Conservation (phyloP, 2,329 filamentous ascomycete species). For the Alternaria ventricosa region DNA sequence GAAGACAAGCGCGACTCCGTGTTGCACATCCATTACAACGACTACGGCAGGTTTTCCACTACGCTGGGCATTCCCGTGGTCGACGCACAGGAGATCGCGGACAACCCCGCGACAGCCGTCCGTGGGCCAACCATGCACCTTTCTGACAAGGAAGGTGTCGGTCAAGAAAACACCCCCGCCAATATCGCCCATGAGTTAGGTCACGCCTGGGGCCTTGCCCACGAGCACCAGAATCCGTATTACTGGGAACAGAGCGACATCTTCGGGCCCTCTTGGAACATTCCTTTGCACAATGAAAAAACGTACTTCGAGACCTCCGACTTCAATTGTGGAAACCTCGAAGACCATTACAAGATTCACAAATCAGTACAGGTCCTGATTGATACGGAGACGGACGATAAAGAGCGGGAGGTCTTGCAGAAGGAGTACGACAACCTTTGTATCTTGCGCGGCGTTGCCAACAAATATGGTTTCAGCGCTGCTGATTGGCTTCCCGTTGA, state of each 20-base stretch:
- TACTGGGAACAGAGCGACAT: background rate
- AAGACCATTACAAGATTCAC: background rate
- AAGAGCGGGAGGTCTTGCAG: background rate
- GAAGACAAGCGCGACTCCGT: background rate
- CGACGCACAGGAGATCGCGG: background rate
- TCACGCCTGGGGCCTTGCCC: background rate
- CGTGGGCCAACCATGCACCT: background rate
- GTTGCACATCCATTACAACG: background rate
- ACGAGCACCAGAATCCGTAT: background rate
- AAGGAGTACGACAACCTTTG: background rate
- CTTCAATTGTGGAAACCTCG: background rate
- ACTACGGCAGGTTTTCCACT: background rate
- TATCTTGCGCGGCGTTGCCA: background rate
- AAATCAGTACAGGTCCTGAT: background rate
- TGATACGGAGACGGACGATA: background rate
- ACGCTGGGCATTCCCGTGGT: background rate
- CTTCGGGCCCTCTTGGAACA: background rate
- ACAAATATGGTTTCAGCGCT: background rate
- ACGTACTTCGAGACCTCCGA: background rate
- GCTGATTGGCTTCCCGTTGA: background rate
- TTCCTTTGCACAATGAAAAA: background rate
- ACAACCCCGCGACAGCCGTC: background rate
- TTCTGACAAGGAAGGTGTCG: background rate
- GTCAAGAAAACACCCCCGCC: background rate
- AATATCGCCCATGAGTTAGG: background rate